Percentiles rank a stretch among this genome's conserved stretches.
Evolutionary conservation across 2,329 filamentous ascomycete species (phyloP).

Genomic region (Aureobasidium musti): DNA sequence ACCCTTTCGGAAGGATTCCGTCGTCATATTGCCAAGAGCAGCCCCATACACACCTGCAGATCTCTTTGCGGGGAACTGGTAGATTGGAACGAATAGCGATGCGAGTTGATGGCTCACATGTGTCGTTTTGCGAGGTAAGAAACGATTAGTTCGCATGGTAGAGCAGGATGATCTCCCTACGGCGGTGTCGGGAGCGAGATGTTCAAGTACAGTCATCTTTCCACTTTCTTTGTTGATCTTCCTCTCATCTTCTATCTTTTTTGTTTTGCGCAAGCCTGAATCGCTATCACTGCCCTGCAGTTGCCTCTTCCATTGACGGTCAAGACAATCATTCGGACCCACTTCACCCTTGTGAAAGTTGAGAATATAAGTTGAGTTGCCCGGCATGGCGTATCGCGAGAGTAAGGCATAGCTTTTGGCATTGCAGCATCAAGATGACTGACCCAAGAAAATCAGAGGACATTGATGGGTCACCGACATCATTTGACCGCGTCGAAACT

Average conservation of each 20-base stretch:
- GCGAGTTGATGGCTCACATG: slow-evolving; percentile 18
- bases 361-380: not conserved
- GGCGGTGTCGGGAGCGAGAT: slow-evolving; percentile 7
- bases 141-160: slow-evolving; percentile 8
- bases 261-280: not conserved
- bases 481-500: slow-evolving; percentile 5
- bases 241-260: not conserved
- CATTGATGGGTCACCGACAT: slow-evolving; percentile 14
- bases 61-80: slow-evolving; percentile 18
- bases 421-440: slow-evolving; percentile 2
- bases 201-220: slow-evolving; percentile 21
- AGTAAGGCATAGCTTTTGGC: not conserved
- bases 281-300: not conserved
- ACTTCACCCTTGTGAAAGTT: not conserved
- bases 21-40: slow-evolving; percentile 22
- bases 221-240: slow-evolving; percentile 2
- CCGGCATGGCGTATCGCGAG: slow-evolving; percentile 6
- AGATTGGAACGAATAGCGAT: slow-evolving; percentile 21
- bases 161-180: slow-evolving; percentile 1
- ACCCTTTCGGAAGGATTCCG: slow-evolving; percentile 23
- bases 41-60: slow-evolving; percentile 22
- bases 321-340: not conserved
- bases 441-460: slow-evolving; percentile 19
- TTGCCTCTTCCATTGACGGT: not conserved
- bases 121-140: slow-evolving; percentile 15